phyloP scores from a whole-genome alignment of 768 basidiomycete genomes.

The Pleurotus citrinopileatus region DNA sequence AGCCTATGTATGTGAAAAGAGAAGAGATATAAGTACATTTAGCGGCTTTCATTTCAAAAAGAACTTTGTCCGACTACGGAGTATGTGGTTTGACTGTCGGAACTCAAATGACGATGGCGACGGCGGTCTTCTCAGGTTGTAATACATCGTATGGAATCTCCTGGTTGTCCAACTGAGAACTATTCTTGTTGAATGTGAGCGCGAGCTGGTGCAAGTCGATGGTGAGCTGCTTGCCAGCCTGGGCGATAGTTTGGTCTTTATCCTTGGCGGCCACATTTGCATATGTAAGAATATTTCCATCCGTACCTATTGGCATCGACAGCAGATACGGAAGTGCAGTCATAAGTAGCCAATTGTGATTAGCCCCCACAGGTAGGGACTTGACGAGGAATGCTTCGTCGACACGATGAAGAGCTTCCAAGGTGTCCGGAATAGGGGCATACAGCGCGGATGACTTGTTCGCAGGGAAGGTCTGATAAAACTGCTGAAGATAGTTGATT shows the following conservation, averaged over 20 bases:
- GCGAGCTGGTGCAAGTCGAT: conserved; percentile 17
- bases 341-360: conserved; percentile 24
- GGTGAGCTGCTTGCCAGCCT: conserved; percentile 22
- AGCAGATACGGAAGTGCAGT: conserved; percentile 26
- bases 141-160: conserved; percentile 24
- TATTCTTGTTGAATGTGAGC: conserved; percentile 14
- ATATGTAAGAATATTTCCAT: conserved; percentile 21
- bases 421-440: conserved; percentile 17
- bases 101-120: conserved; percentile 27
- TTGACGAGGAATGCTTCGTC: conserved; percentile 18
- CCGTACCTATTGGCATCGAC: conserved; percentile 20
- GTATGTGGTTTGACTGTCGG: too few species aligned
- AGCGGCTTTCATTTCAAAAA: too few species aligned
- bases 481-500: conserved; percentile 30
- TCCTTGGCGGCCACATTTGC: conserved; percentile 13
- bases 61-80: too few species aligned
- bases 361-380: conserved; percentile 21
- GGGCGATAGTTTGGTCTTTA: conserved; percentile 8
- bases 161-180: conserved; percentile 25
- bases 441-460: conserved; percentile 27
- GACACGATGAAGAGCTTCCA: conserved; percentile 17
- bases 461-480: conserved; percentile 28
- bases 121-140: conserved; percentile 22
- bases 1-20: too few species aligned
- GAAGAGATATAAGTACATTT: too few species aligned